phyloP scores from a whole-genome alignment of 2,329 filamentous ascomycete genomes.

The Oidium heveae region DNA sequence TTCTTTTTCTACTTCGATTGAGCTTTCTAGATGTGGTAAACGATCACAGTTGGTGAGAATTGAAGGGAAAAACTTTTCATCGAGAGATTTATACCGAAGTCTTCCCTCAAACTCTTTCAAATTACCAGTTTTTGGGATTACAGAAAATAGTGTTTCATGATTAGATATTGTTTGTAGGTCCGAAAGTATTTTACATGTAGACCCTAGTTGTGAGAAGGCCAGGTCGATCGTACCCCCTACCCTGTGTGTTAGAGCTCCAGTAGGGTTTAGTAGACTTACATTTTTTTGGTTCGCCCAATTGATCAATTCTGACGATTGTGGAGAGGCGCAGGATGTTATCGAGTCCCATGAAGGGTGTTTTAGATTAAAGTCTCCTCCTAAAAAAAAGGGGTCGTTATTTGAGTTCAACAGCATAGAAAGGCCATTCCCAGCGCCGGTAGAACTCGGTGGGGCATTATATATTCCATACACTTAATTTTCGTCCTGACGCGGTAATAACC shows the following conservation, averaged over 20 bases:
- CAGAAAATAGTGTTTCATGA: neutral
- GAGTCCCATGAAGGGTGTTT: neutral
- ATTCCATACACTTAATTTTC: neutral
- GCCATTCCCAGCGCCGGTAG: neutral
- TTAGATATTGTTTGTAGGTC: neutral
- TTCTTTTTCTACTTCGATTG: neutral
- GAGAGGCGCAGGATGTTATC: neutral
- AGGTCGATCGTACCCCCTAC: neutral
- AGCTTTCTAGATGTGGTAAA: neutral
- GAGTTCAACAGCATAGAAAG: neutral
- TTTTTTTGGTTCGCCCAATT: neutral
- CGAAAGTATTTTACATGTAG: neutral
- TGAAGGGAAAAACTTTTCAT: neutral
- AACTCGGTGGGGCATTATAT: neutral
- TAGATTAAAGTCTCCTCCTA: neutral
- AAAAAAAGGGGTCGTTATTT: neutral
- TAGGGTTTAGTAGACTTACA: neutral
- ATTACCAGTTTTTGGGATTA: neutral
- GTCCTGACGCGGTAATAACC: neutral
- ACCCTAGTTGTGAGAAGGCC: neutral
- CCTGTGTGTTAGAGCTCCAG: neutral
- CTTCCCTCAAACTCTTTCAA: neutral
- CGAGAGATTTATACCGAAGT: neutral
- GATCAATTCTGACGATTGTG: neutral
- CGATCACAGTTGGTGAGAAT: neutral